phyloP scores from a whole-genome alignment of 495 filamentous ascomycete genomes.

The Penicillium chermesinum region DNA sequence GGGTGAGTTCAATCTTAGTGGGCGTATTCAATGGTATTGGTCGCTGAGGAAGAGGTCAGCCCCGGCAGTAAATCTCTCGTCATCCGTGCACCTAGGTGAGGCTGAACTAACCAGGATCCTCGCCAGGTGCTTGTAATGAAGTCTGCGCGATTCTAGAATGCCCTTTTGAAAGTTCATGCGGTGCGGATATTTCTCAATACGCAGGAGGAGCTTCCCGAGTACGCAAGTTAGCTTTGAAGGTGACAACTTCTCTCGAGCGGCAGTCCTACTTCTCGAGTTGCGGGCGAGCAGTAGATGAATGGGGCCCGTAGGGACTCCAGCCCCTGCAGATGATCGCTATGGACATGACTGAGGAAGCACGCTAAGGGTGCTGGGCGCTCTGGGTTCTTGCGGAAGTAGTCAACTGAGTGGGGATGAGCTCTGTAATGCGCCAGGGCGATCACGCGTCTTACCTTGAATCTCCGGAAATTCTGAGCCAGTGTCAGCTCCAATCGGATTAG shows the following conservation, averaged over 20 bases:
- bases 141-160: conserved; percentile 64
- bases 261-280: conserved; percentile 63
- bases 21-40: conserved; percentile 82
- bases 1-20: conserved; percentile 67
- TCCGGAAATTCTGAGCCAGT: conserved; percentile 35
- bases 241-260: neutral
- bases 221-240: conserved; percentile 1
- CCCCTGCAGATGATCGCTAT: conserved; percentile 84
- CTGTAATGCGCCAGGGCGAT: neutral
- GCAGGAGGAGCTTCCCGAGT: conserved; percentile 51
- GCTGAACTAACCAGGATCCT: conserved; percentile 52
- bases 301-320: conserved; percentile 70
- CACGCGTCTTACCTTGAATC: conserved; percentile 31
- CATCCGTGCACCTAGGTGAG: neutral
- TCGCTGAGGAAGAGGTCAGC: conserved; percentile 43
- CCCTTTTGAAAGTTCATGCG: conserved; percentile 73
- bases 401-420: conserved; percentile 46
- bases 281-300: conserved; percentile 86
- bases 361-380: conserved; percentile 61
- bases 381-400: conserved; percentile 68
- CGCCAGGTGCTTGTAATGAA: conserved; percentile 69
- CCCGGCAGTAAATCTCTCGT: neutral
- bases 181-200: conserved; percentile 70
- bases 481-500: conserved; percentile 2
- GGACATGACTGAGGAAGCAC: conserved; percentile 89